Conservation (phyloP, 225 moss, liverwort and hornwort species). For the Ulota crispa region DNA sequence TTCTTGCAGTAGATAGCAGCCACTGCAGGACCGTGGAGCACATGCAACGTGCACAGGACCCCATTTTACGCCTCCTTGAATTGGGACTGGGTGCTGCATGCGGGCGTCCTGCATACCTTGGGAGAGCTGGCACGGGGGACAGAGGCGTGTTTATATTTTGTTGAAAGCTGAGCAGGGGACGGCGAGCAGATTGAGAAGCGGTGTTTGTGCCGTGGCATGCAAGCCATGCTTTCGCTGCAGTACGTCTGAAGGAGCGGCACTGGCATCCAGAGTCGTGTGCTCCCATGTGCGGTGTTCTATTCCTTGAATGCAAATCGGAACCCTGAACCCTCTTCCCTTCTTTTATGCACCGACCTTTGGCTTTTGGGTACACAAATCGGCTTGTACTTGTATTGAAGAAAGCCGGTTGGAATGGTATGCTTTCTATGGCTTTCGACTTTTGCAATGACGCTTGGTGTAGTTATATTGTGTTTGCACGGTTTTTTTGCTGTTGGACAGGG, state of each 20-base stretch:
- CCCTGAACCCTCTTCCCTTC: not conserved
- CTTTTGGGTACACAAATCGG: not conserved
- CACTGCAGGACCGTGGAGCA: slow-evolving; percentile 32
- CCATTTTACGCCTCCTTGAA: slow-evolving; percentile 44
- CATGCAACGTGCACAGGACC: slow-evolving; percentile 33
- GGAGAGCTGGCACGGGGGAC: slow-evolving; percentile 12
- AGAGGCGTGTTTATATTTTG: slow-evolving; percentile 35
- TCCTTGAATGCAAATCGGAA: slow-evolving; percentile 24
- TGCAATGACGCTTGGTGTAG: not conserved
- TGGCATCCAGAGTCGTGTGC: not conserved
- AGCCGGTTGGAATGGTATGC: not conserved
- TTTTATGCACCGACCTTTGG: not conserved
- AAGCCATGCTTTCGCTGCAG: not conserved
- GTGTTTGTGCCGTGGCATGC: slow-evolving; percentile 13
- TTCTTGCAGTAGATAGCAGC: slow-evolving; percentile 27
- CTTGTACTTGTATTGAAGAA: not conserved
- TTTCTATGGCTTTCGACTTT: not conserved
- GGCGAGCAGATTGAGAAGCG: slow-evolving; percentile 23
- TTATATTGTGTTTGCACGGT: not conserved
- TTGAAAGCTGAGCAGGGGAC: slow-evolving; percentile 37
- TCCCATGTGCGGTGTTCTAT: not conserved
- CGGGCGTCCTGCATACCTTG: not conserved
- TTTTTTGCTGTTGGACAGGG: not conserved
- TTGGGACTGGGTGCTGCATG: slow-evolving; percentile 29
- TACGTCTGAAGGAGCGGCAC: not conserved